These are phyloP conservation scores for Lactifluus rugatus DNA, from an alignment of 768 basidiomycete species.

Conservation along the genomic window DNA sequence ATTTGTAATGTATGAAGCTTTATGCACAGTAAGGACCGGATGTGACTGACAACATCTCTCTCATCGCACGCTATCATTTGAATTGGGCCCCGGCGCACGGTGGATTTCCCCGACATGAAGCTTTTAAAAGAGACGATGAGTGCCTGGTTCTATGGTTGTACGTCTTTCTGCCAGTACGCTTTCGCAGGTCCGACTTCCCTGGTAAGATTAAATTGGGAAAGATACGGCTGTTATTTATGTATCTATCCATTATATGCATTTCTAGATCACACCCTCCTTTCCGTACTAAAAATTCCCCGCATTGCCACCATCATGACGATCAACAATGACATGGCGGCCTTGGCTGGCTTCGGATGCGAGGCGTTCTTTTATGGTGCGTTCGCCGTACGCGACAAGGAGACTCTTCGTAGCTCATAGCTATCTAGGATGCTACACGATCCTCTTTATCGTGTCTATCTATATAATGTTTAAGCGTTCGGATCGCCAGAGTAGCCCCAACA, in stretches of 20 bases:
- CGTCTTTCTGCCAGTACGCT: too few species aligned
- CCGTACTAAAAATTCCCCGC: background rate
- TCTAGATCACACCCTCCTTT: background rate
- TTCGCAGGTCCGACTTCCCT: background rate
- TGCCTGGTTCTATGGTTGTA: too few species aligned
- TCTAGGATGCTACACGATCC: constrained; percentile 2
- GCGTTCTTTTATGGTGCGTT: constrained; percentile 29
- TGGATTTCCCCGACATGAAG: too few species aligned
- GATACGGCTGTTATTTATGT: background rate
- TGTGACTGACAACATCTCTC: too few species aligned
- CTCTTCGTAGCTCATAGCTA: background rate
- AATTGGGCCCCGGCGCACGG: too few species aligned
- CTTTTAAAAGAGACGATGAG: too few species aligned
- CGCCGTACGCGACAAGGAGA: constrained; percentile 18
- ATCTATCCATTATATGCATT: background rate
- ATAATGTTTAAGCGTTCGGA: background rate
- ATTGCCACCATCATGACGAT: constrained; percentile 23
- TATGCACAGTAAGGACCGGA: too few species aligned
- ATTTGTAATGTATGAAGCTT: too few species aligned
- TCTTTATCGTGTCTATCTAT: background rate
- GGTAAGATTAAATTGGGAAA: background rate
- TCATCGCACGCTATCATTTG: too few species aligned
- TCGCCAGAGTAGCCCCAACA: background rate
- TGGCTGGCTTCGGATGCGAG: constrained; percentile 32
- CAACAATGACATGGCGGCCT: constrained; percentile 26